A percentile compares a stretch with the other conserved stretches of the same genome.
These are phyloP conservation scores for Arbutus unedo DNA, from an alignment of 148 eudicot genomes.

Conservation along the genomic window DNA sequence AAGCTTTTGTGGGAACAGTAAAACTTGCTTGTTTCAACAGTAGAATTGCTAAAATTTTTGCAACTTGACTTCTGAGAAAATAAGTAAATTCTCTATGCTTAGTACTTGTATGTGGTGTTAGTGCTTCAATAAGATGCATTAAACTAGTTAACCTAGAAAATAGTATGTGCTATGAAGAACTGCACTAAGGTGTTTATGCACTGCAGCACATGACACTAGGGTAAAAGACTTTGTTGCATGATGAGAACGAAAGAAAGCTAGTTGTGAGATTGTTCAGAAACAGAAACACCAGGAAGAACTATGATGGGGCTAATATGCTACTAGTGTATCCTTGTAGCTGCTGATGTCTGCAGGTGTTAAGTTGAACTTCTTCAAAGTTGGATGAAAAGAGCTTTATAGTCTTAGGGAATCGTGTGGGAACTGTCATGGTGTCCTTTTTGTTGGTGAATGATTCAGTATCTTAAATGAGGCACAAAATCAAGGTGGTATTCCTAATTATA, in stretches of 20 bases:
- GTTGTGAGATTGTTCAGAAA: background rate
- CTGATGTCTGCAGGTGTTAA: background rate
- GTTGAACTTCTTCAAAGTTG: background rate
- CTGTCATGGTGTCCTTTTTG: background rate
- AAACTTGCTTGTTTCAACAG: no score
- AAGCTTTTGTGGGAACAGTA: background rate
- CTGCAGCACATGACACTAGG: no score
- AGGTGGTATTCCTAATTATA: background rate
- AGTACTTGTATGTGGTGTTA: background rate
- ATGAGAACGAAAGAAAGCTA: background rate
- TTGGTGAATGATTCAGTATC: slow-evolving; percentile 1
- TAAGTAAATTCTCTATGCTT: background rate
- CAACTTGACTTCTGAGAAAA: background rate
- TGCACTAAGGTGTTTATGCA: no score
- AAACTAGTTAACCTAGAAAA: background rate
- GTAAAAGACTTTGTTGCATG: no score
- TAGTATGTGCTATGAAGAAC: no score
- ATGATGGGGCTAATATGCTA: background rate
- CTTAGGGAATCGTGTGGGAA: no score
- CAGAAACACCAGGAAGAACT: background rate
- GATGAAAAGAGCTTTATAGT: no score
- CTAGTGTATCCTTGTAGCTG: background rate
- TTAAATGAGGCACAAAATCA: background rate
- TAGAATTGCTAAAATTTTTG: slow-evolving; percentile 3
- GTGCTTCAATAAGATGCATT: background rate